Percentiles rank a stretch among this genome's conserved stretches.
Conservation (phyloP, 495 filamentous ascomycete genomes). For the Durotheca rogersii region DNA sequence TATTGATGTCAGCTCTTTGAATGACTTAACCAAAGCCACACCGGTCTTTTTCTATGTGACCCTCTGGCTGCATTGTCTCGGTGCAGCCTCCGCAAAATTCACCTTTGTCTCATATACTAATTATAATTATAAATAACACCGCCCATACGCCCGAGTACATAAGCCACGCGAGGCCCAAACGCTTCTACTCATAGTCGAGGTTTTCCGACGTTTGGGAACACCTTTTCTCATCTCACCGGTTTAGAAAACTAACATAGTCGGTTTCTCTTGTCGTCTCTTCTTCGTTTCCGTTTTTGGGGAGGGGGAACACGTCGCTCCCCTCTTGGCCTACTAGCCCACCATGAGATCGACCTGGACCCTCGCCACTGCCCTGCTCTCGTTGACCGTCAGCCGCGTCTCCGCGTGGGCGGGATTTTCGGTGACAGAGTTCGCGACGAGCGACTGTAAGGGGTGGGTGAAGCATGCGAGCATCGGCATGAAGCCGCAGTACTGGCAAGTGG, state of each 20-base stretch:
- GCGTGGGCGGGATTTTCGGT: constrained; percentile 12
- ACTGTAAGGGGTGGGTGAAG: constrained; percentile 18
- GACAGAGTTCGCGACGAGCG: constrained; percentile 15
- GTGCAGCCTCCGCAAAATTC: neutral
- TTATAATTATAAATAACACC: no score
- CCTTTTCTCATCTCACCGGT: no score
- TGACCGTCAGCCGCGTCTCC: neutral
- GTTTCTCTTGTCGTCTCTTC: no score
- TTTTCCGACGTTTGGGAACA: no score
- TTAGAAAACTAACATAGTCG: no score
- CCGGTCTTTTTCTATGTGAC: neutral
- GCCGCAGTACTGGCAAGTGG: constrained; percentile 21
- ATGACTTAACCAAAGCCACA: neutral
- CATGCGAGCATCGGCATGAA: constrained; percentile 15
- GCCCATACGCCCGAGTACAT: no score
- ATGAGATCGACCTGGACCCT: neutral
- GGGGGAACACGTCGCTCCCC: no score
- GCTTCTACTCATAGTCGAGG: no score
- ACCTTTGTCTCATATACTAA: neutral
- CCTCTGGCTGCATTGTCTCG: neutral
- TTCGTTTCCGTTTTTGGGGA: no score
- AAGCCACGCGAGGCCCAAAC: no score
- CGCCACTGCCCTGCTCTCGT: neutral
- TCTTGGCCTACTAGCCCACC: no score
- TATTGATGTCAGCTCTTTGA: neutral